Percentiles rank a stretch among this genome's conserved stretches.
Evolutionary conservation across 176 grass and related monocot species (phyloP).

Genomic region (Triticum turgidum): DNA sequence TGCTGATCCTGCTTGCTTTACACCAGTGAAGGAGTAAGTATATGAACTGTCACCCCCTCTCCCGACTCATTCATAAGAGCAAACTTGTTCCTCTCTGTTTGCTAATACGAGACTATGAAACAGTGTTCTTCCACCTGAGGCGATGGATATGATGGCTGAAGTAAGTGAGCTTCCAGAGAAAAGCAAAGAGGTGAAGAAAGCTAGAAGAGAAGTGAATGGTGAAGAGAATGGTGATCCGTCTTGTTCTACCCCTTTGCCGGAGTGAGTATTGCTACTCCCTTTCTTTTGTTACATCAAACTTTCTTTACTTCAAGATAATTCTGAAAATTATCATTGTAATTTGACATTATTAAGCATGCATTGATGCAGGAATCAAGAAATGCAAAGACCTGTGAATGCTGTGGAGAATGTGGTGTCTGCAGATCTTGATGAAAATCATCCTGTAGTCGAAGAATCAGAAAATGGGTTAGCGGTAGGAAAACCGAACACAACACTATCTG

Average conservation of each 20-base stretch:
- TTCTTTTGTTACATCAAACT: background rate
- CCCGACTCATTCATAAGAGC: slow-evolving; percentile 2
- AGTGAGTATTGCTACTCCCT: slow-evolving; percentile 36
- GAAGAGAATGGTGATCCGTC: slow-evolving; percentile 16
- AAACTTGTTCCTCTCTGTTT: slow-evolving; percentile 28
- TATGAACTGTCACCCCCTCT: slow-evolving; percentile 15
- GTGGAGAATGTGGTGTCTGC: background rate
- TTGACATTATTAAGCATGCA: slow-evolving; percentile 31
- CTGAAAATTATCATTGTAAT: slow-evolving; percentile 18
- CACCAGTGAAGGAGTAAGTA: slow-evolving; percentile 79
- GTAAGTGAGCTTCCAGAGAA: slow-evolving; percentile 25
- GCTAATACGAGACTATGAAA: slow-evolving; percentile 40
- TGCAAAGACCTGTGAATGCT: slow-evolving; percentile 23
- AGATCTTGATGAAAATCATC: background rate
- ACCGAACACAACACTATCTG: slow-evolving; percentile 16
- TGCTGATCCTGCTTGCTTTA: slow-evolving; percentile 65
- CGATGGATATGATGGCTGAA: slow-evolving; percentile 52
- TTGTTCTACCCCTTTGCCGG: slow-evolving; percentile 20
- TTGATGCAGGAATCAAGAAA: slow-evolving; percentile 37
- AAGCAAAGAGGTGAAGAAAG: slow-evolving; percentile 31
- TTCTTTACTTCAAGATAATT: slow-evolving; percentile 1
- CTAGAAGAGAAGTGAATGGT: slow-evolving; percentile 21
- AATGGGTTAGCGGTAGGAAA: slow-evolving; percentile 32
- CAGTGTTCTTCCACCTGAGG: slow-evolving; percentile 71
- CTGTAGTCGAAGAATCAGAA: slow-evolving; percentile 32